Evolutionary conservation across 306 rosid genomes (phyloP).

Genomic region (Inga oerstediana): DNA sequence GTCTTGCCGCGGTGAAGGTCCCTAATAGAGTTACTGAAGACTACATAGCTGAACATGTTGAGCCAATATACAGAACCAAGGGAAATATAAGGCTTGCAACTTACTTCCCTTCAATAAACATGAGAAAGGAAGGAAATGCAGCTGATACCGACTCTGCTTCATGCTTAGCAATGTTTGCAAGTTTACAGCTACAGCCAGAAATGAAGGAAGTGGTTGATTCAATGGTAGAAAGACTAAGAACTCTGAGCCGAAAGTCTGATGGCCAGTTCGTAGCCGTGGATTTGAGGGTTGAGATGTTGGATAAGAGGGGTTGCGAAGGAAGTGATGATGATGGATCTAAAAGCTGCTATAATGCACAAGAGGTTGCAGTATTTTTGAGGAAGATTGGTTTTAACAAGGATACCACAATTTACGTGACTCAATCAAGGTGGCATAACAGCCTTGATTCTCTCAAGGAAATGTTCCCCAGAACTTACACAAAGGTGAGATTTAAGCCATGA

Average conservation of each 20-base stretch:
- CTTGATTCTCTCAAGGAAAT: conserved; percentile 87
- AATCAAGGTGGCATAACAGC: conserved; percentile 87
- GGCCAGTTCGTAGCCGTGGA: conserved; percentile 87
- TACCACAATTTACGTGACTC: conserved; percentile 87
- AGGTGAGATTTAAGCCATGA: conserved; percentile 55
- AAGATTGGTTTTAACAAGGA: conserved; percentile 83
- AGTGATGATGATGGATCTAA: conserved; percentile 61
- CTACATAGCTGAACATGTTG: conserved; percentile 75
- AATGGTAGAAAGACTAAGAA: conserved; percentile 76
- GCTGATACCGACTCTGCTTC: conserved; percentile 68
- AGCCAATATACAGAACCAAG: conserved; percentile 68
- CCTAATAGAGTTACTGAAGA: conserved; percentile 90
- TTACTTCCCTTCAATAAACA: conserved; percentile 87
- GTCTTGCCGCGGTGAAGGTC: conserved; percentile 83
- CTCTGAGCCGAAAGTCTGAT: conserved; percentile 83
- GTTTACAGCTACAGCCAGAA: conserved; percentile 80
- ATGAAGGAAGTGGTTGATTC: conserved; percentile 79
- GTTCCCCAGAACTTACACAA: conserved; percentile 88
- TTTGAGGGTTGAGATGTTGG: conserved; percentile 85
- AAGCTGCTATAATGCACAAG: conserved; percentile 83
- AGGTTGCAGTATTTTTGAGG: conserved; percentile 75
- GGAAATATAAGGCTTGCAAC: conserved; percentile 89
- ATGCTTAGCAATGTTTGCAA: conserved; percentile 96
- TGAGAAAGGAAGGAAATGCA: conserved; percentile 64
- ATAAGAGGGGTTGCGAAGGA: conserved; percentile 79